Conservation (phyloP, 2,329 filamentous ascomycete species). For the Fusarium nanum region DNA sequence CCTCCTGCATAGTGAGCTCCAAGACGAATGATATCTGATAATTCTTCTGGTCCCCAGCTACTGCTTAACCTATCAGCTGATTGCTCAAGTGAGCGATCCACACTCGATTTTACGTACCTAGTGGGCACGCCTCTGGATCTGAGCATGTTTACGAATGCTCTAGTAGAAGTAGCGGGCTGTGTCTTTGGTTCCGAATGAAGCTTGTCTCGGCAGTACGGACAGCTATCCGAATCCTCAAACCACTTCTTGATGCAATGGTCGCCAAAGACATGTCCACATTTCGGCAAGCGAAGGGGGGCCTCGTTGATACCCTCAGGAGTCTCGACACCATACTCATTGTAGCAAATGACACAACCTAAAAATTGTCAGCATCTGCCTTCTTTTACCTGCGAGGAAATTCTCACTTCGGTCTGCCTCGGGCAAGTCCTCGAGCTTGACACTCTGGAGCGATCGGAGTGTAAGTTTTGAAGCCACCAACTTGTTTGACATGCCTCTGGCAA, state of each 20-base stretch:
- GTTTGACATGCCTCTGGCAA: slow-evolving; percentile 58
- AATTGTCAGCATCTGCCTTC: slow-evolving; percentile 18
- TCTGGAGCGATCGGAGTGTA: slow-evolving; percentile 60
- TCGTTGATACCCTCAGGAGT: slow-evolving; percentile 70
- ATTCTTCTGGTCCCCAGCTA: slow-evolving; percentile 15
- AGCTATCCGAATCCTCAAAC: slow-evolving; percentile 71
- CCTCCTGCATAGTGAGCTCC: slow-evolving; percentile 16
- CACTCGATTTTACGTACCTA: slow-evolving; percentile 34
- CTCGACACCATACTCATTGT: slow-evolving; percentile 68
- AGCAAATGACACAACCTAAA: slow-evolving; percentile 71
- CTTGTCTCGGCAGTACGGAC: slow-evolving; percentile 73
- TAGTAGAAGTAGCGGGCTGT: slow-evolving; percentile 28
- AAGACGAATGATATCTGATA: slow-evolving; percentile 35
- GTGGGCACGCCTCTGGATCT: slow-evolving; percentile 43
- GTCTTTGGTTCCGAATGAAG: slow-evolving; percentile 62
- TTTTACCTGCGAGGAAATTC: slow-evolving; percentile 27
- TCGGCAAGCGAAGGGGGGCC: slow-evolving; percentile 67
- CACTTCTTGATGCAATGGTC: slow-evolving; percentile 74
- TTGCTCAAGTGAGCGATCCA: not conserved
- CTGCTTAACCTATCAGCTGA: slow-evolving; percentile 22
- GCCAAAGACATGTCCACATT: slow-evolving; percentile 73
- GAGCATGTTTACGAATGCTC: slow-evolving; percentile 50
- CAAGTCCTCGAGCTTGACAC: slow-evolving; percentile 59
- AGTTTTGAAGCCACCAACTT: slow-evolving; percentile 62
- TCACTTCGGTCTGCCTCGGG: slow-evolving; percentile 61